Base-by-base conservation (phyloP, 129 eudicot genomes). In the Tagetes patula region DNA sequence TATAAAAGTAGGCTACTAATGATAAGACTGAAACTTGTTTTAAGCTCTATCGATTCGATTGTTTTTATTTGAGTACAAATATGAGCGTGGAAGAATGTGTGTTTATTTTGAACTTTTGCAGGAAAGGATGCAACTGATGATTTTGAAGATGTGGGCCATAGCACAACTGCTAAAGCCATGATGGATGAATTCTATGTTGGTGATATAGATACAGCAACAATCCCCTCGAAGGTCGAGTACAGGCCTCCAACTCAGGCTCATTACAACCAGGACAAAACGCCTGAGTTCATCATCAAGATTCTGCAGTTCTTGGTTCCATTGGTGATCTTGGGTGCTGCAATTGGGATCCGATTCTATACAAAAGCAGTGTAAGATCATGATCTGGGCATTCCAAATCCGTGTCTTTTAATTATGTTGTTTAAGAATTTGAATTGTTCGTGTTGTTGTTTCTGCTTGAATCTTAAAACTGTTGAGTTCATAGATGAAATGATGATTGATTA, bases 111-210 rank as follows among this genome's bases (percentile, higher is more conserved):
- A 50, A 71, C 52, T 36, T 61, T 72, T 79, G 74, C 87, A 91
- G 97, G 89, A 41, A 92, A 93, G 79, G 99, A 95, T 79, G 99
- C 99, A 38, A 95, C 99, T 0, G 90, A 88, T 77, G 99, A 95
- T 87, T 95, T 95, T 79, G 99, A 91, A 85, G 97, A 95, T 75
- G 89, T 95, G 33, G 99, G 96, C 55, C 99, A 95, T 82, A 95
- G 99, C 74, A 66, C 83, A 36, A 85, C 89, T 4, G 97, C 99
- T 1, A 86, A 84, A 82, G 83, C 94, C 8, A 91, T 85, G 96
- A 76, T 95, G 91, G 96, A 86, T 34, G 96, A 95, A 67, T 78
- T 79, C 64, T 85, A 84, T 41, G 87, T 95, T 4, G 99, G 99
- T 1, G 86, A 86, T 56, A 84, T 95, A 34, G 91, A 95, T 76